Evolutionary conservation across 768 basidiomycete genomes (phyloP), one percentile per base, ranked within the genome.

Genomic region (Lactarius sanguifluus): DNA sequence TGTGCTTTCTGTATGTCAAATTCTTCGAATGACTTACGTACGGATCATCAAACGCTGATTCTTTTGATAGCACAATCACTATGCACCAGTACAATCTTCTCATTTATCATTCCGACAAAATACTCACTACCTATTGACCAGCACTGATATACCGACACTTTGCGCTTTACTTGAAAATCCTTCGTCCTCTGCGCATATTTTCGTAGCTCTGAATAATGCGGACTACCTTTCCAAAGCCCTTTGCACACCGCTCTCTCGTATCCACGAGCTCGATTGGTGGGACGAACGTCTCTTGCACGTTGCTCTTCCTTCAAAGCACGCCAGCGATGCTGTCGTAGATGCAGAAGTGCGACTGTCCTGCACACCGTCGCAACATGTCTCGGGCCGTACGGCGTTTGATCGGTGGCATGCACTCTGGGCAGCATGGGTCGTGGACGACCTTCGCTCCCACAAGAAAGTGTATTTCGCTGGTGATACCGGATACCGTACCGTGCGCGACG

Each of bases 381-480:
- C 85, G 5, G 82, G 81, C 4, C 79, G 87, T 54, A 74, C 76
- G 0, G 36, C 80, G 3, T 77, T 76, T 55, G 88, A 90, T 72
- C 75, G 79, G 55, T 85, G 81, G 75, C 80, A 81, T 64, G 80
- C 83, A 0, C 80, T 90, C 10, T 91, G 89, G 89, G 80, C 84
- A 0, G 82, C 83, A 45, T 91, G 89, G 89, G 83, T 79, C 47
- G 75, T 90, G 30, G 82, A 86, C 71, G 79, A 84, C 71, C 82
- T 85, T 25, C 73, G 3, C 73, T 76, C 12, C 73, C 73, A 80
- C 15, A 80, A 80, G 79, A 84, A 83, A 61, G 75, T 84, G n/a
- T 88, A 78, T 72, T 91, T 91, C 73, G 87, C 79, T 7, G 90
- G 90, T 13, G 90, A 90, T 73, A 92, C 89, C 2, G 88, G 84